Conservation (phyloP, 495 filamentous ascomycete species). For the Pyronema domesticum region DNA sequence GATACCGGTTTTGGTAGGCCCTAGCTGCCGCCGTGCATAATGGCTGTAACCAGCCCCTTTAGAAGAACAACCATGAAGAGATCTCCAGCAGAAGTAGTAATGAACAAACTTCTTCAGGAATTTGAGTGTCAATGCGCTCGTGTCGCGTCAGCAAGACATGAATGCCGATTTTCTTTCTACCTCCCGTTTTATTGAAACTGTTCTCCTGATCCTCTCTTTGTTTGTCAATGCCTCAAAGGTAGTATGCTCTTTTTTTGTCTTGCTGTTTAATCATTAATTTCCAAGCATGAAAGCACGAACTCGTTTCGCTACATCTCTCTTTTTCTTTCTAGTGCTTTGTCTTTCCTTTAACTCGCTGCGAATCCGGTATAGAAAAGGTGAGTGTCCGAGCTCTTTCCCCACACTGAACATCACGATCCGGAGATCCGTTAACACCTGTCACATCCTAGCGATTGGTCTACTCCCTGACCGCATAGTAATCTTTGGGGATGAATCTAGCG, state of each 20-base stretch:
- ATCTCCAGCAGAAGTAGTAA: not conserved
- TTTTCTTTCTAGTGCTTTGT: slow-evolving; percentile 10
- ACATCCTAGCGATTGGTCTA: slow-evolving; percentile 11
- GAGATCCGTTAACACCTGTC: not conserved
- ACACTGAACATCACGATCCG: not conserved
- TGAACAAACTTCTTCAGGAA: not conserved
- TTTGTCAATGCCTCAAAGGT: not conserved
- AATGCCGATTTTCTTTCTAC: not conserved
- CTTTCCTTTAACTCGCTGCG: slow-evolving; percentile 9
- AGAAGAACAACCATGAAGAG: not conserved
- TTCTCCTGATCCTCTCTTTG: not conserved
- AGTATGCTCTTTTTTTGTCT: not conserved
- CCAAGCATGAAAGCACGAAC: slow-evolving; percentile 11
- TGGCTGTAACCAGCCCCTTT: slow-evolving; percentile 1
- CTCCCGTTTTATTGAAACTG: not conserved
- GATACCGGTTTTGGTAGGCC: not conserved
- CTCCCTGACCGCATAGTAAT: slow-evolving; percentile 16
- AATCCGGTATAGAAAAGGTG: slow-evolving; percentile 19
- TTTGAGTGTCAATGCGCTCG: not conserved
- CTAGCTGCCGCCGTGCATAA: slow-evolving; percentile 1
- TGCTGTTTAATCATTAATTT: not conserved
- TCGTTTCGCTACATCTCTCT: slow-evolving; percentile 9
- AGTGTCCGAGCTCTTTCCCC: not conserved
- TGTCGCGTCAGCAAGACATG: not conserved
- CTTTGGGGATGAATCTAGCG: slow-evolving; percentile 20